Base-by-base conservation (phyloP, 202 grass and related monocot species). In the Schoenoplectus tabernaemontani region DNA sequence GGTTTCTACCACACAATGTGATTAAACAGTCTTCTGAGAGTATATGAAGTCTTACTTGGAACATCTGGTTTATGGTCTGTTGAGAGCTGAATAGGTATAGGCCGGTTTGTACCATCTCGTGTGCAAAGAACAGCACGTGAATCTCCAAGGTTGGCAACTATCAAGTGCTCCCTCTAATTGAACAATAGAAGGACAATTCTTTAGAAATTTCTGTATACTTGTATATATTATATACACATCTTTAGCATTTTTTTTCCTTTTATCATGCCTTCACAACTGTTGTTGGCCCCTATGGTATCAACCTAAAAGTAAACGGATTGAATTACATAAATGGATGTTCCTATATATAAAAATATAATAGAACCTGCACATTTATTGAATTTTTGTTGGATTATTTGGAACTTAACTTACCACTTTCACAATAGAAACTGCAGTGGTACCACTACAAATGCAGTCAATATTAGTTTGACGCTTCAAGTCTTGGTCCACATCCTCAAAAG, bases 401-500 rank as follows among this genome's bases (percentile, higher is more conserved):
- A 51, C 9, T 51, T 24, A 64, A 60, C 15, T 63, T 89, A 92
- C 91, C 91, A 92, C 73, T 64, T 75, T 88, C 50, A 93, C 34
- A 4, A 87, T 75, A 15, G 76, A 78, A 60, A 95, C 89, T 2
- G 95, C 95, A 1, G 91, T 98, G 10, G 95, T 86, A 76, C 95
- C 95, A 39, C 91, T 98, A 47, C 91, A 98, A 80, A 94, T 83
- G 86, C 91, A 89, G 82, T 98, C 88, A 5, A 98, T 95, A 41
- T 60, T 67, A 43, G 89, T 77, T 44, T 86, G 84, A 24, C 59
- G 74, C 36, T 85, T 87, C 30, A 95, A 85, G 30, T 90, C 89
- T 38, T 83, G 78, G 48, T 98, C 95, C 68, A 92, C 76, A 34
- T 92, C 86, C 76, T 98, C 88, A 50, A 95, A 92, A 65, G 84